A percentile compares a stretch with the other conserved stretches of the same genome.
These are phyloP conservation scores for Elaeis guineensis DNA, from an alignment of 176 grass and related monocot species.

Conservation along the genomic window DNA sequence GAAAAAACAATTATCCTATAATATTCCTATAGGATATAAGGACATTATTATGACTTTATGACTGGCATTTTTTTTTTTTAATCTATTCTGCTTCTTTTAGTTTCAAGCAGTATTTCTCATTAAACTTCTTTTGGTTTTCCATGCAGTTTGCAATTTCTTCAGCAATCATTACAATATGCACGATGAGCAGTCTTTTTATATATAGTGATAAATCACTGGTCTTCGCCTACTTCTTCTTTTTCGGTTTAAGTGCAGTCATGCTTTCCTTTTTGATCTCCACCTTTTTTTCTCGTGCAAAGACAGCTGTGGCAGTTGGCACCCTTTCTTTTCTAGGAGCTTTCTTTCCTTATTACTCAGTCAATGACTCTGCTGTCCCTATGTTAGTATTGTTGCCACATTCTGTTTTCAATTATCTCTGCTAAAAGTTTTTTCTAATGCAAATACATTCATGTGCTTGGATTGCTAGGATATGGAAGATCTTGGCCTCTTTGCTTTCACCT, in stretches of 20 bases:
- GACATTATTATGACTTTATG: no score
- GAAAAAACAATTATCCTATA: no score
- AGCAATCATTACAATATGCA: slow-evolving; percentile 41
- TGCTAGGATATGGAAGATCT: slow-evolving; percentile 34
- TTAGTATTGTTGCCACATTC: slow-evolving; percentile 17
- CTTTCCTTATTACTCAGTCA: slow-evolving; percentile 45
- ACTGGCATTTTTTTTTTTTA: neutral
- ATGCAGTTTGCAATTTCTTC: slow-evolving; percentile 52
- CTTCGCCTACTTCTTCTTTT: slow-evolving; percentile 38
- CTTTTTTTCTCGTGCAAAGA: slow-evolving; percentile 48
- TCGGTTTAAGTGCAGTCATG: slow-evolving; percentile 36
- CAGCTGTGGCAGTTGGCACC: slow-evolving; percentile 42
- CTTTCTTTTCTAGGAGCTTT: slow-evolving; percentile 42
- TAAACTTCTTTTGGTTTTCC: slow-evolving; percentile 2
- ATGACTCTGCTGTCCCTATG: slow-evolving; percentile 36
- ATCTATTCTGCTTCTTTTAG: neutral
- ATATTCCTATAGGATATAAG: no score
- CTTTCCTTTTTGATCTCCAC: slow-evolving; percentile 40
- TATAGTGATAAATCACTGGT: slow-evolving; percentile 48
- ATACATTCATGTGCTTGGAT: slow-evolving; percentile 1
- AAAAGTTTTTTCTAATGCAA: neutral
- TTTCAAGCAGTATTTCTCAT: neutral
- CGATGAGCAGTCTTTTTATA: slow-evolving; percentile 39
- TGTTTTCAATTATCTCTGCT: neutral
- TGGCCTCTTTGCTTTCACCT: slow-evolving; percentile 43